Evolutionary conservation across 805 yeast species (phyloP).

Genomic region (Candida germanica): DNA sequence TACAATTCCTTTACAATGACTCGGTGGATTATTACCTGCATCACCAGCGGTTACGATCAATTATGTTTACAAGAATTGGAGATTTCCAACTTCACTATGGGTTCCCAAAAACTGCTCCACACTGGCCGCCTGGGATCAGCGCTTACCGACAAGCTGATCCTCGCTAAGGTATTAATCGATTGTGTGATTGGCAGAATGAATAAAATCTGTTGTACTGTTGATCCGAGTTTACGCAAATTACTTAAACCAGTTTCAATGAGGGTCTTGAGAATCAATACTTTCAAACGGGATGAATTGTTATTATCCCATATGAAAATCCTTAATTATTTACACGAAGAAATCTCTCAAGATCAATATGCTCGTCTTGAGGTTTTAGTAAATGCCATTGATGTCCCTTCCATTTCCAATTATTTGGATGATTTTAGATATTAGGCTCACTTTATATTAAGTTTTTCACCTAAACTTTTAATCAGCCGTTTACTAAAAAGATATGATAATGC

Average conservation of each 20-base stretch:
- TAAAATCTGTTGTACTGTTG: neutral
- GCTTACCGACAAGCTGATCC: neutral
- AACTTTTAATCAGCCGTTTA: slow-evolving; percentile 62
- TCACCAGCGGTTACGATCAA: no score
- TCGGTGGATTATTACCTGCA: no score
- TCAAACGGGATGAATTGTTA: neutral
- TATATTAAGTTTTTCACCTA: slow-evolving; percentile 18
- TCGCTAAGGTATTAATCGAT: neutral
- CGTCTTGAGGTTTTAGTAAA: no score
- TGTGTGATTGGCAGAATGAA: neutral
- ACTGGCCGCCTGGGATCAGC: no score
- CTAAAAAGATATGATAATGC: slow-evolving; percentile 76
- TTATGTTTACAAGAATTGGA: no score
- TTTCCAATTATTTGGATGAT: no score
- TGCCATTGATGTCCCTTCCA: no score
- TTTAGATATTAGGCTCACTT: neutral
- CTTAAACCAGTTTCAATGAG: neutral
- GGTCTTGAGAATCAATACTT: no score
- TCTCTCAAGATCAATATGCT: no score
- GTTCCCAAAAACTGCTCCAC: no score
- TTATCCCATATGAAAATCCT: neutral
- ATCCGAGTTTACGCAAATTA: neutral
- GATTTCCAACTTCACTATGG: no score
- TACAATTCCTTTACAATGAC: no score
- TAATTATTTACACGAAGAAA: neutral